Base-by-base conservation (phyloP, 257 asterid species). In the Osmanthus fragrans region DNA sequence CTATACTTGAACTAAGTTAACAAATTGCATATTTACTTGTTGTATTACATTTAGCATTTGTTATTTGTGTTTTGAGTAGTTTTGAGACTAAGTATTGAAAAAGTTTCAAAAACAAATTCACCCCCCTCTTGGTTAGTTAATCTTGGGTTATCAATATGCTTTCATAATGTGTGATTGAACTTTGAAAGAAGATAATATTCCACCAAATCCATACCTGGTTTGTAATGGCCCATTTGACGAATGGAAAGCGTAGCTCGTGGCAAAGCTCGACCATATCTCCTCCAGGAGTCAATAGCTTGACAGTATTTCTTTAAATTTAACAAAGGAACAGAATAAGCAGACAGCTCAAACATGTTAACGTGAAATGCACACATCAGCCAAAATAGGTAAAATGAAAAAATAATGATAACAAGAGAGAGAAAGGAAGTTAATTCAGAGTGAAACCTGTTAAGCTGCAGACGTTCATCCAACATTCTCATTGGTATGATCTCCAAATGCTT, bases 181-280 rank as follows among this genome's bases (percentile, higher is more conserved):
- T 63, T 25, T 25, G 2, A 21, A 63, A 23, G 7, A 7, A 25
- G 16, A 23, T 63, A 25, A 23, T 25, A 9, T 27, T 63, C 34
- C 68, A 23, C 15, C 30, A 63, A 77, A 60, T 6, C 56, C 47
- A 4, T 70, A 92, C 99, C 98, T 93, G 99, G 80, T 87, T 89
- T 71, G 88, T 83, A 69, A 85, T 56, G 56, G 92, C 87, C 98
- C 99, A 95, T 79, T 89, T 87, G 49, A 76, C 94, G 83, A 95
- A 93, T 51, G 97, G 97, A 72, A 86, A 71, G 67, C 99, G 98
- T 72, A 95, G 90, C 88, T 95, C 99, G 71, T 91, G 87, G 85
- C 96, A 91, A 86, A 93, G 92, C 90, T 93, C 97, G 58, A 95
- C 82, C 93, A 91, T 87, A 85, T 90, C 98, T 78, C 99, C 99